Base-by-base conservation (phyloP, 441 rosid species). In the Adansonia rubrostipa region DNA sequence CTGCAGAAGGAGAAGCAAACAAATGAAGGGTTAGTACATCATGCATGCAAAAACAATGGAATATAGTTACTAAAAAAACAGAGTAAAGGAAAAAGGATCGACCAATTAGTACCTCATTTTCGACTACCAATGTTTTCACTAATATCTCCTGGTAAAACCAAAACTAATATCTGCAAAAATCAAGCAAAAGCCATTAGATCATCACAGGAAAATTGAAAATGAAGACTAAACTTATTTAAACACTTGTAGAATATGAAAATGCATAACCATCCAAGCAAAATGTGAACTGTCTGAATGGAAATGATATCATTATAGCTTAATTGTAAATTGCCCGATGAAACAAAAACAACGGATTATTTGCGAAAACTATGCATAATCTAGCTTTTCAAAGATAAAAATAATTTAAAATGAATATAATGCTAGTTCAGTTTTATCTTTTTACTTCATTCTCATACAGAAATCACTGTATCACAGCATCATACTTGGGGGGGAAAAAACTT, bases 1-100 rank as follows among this genome's bases (percentile, higher is more conserved):
- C 96, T 92, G 80, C 51, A 82, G 65, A 60, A 28, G 1, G 8
- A 17, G 24, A 67, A 66, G 15, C 61, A 71, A 64, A 42, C 54
- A 22, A 78, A 53, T 40, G 62, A 3, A 40, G 24, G 3, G 11
- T 58, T 6, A 75, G 80, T 60, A 36, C 9, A 13, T 24, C 3
- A 50, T 20, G 50, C 57, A 71, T 5, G 17, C 33, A 28, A 67
- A 19, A 71, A 1, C 40, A 22, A 24, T 10, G 51, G 6, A 28
- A 28, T 22, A 54, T 0, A 13, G 44, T 14, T 24, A 24, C n/a
- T 5, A 22, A 40, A 73, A 73, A 4, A 19, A 17, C 6, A 58
- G 2, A 13, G 6, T 3, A 3, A 47, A 44, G 0, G 45, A 74
- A 62, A 44, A 47, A 28, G 28, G 14, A 73, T 56, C 36, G 3